phyloP scores from a whole-genome alignment of 192 early-diverging fungal genomes.

The Phycomyces nitens region DNA sequence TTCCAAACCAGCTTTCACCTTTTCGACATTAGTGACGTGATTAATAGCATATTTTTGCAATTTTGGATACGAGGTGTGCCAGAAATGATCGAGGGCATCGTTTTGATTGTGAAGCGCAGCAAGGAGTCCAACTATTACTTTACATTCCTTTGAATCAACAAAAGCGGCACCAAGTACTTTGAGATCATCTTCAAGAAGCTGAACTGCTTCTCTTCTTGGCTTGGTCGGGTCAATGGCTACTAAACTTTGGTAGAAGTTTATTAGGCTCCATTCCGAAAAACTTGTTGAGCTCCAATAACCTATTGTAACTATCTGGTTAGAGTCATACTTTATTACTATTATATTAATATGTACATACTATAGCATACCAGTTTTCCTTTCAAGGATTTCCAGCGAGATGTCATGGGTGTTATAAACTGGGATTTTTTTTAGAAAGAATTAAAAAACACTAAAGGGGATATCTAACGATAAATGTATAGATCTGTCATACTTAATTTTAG shows the following conservation, averaged over 20 bases:
- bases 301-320: constrained; percentile 14
- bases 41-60: constrained; percentile 14
- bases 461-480: no score
- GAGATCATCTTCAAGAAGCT: constrained; percentile 13
- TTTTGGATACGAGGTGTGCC: constrained; percentile 11
- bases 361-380: constrained; percentile 14
- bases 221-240: constrained; percentile 13
- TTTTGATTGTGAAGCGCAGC: constrained; percentile 13
- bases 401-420: constrained; percentile 9
- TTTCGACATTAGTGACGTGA: constrained; percentile 11
- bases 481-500: no score
- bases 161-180: constrained; percentile 14
- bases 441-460: no score
- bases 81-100: constrained; percentile 15
- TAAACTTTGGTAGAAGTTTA: constrained; percentile 15
- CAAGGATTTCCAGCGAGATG: constrained; percentile 11
- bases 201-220: constrained; percentile 13
- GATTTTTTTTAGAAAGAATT: background rate
- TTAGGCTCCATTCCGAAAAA: constrained; percentile 16
- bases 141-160: constrained; percentile 15
- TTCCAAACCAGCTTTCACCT: constrained; percentile 9
- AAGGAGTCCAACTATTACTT: constrained; percentile 13
- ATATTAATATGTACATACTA: constrained; percentile 14
- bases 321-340: constrained; percentile 11
- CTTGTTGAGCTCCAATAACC: constrained; percentile 12